Conservation (phyloP, 2,329 filamentous ascomycete genomes). For the Metarhizium robertsii region DNA sequence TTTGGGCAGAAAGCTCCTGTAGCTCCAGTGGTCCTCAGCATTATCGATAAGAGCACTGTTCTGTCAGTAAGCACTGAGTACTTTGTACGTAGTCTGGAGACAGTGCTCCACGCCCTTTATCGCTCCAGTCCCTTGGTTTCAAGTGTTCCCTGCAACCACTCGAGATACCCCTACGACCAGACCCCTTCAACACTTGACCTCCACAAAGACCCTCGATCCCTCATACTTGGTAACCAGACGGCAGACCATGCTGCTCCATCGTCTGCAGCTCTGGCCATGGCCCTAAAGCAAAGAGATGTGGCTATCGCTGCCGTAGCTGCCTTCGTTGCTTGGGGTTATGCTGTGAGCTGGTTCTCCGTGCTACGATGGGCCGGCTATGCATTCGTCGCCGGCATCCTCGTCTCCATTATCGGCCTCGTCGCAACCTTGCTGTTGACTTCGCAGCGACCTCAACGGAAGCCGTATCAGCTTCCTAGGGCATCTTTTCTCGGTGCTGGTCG, state of each 20-base stretch:
- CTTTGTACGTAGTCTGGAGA: no score
- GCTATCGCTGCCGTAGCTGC: slow-evolving; percentile 56
- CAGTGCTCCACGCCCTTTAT: no score
- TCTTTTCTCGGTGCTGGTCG: slow-evolving; percentile 52
- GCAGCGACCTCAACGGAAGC: slow-evolving; percentile 34
- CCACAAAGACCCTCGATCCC: neutral
- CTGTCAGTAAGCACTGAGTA: no score
- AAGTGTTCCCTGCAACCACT: neutral
- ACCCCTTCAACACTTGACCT: neutral
- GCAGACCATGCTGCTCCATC: slow-evolving; percentile 22
- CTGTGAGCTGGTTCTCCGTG: slow-evolving; percentile 71
- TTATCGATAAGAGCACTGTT: neutral
- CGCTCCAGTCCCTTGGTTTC: neutral
- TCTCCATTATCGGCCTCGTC: slow-evolving; percentile 44
- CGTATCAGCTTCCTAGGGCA: slow-evolving; percentile 32
- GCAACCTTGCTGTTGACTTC: slow-evolving; percentile 47
- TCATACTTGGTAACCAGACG: slow-evolving; percentile 10
- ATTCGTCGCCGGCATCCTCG: slow-evolving; percentile 59
- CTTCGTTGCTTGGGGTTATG: slow-evolving; percentile 83
- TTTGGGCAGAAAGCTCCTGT: neutral
- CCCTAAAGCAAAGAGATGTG: slow-evolving; percentile 65
- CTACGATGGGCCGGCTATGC: slow-evolving; percentile 82
- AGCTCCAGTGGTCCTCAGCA: neutral
- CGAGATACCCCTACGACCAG: no score
- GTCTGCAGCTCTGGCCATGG: slow-evolving; percentile 40